phyloP scores from a whole-genome alignment of 2,329 filamentous ascomycete species.

The Exophiala bonariae region DNA sequence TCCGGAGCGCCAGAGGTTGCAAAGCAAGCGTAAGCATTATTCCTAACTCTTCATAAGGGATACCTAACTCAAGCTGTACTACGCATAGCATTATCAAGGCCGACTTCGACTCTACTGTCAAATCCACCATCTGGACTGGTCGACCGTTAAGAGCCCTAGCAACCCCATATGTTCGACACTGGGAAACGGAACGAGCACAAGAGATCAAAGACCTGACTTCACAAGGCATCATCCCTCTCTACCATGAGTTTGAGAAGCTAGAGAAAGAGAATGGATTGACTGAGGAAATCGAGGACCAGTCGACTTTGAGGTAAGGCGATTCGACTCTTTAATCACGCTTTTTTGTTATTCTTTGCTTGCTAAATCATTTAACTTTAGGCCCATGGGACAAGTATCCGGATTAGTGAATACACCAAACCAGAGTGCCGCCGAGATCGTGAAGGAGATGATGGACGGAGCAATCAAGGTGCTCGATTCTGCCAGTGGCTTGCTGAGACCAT shows the following conservation, averaged over 20 bases:
- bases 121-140: conserved; percentile 76
- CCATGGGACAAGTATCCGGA: conserved; percentile 84
- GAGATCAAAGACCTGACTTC: conserved; percentile 70
- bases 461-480: conserved; percentile 5
- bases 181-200: conserved; percentile 66
- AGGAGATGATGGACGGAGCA: conserved; percentile 77
- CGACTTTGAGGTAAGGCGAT: conserved; percentile 13
- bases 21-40: conserved; percentile 41
- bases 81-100: conserved; percentile 73
- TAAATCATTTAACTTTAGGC: conserved; percentile 3
- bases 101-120: conserved; percentile 68
- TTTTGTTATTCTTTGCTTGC: not conserved
- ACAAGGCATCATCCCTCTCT: conserved; percentile 69
- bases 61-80: no score
- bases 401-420: conserved; percentile 62
- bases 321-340: not conserved
- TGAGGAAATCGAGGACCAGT: conserved; percentile 62
- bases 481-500: not conserved
- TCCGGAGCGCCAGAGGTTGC: conserved; percentile 49
- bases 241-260: conserved; percentile 38
- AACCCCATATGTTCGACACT: conserved; percentile 71
- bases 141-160: conserved; percentile 70
- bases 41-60: conserved; percentile 62
- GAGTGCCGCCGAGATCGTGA: conserved; percentile 73
- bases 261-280: conserved; percentile 23